phyloP scores from a whole-genome alignment of 2,329 filamentous ascomycete species.

The Lizonia empirigonia region DNA sequence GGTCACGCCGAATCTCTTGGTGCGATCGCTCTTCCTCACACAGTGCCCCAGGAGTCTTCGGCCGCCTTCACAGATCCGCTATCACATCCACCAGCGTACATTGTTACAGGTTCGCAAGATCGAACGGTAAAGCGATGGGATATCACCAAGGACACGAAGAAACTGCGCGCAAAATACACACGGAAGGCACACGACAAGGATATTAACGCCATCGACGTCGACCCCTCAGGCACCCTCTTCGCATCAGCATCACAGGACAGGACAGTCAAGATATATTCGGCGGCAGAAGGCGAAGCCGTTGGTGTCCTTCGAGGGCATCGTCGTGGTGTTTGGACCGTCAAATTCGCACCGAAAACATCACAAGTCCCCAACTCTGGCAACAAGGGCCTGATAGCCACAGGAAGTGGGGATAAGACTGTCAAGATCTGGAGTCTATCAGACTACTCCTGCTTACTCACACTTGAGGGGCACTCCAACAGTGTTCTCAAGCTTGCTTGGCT shows the following conservation, averaged over 20 bases:
- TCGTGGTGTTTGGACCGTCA: conserved; percentile 93
- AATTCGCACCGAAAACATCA: conserved; percentile 80
- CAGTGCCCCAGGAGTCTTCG: conserved; percentile 69
- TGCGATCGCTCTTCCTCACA: conserved; percentile 81
- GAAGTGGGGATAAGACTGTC: conserved; percentile 93
- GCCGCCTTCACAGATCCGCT: conserved; percentile 75
- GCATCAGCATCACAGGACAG: conserved; percentile 96
- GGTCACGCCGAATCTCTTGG: conserved; percentile 94
- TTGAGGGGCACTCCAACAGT: conserved; percentile 95
- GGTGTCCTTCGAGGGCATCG: conserved; percentile 92
- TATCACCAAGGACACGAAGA: conserved; percentile 59
- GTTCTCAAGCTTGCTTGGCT: conserved; percentile 95
- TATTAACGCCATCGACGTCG: conserved; percentile 91
- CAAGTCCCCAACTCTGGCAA: conserved; percentile 64
- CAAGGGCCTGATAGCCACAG: conserved; percentile 84
- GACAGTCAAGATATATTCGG: conserved; percentile 95
- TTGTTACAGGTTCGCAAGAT: conserved; percentile 93
- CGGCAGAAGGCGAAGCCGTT: conserved; percentile 85
- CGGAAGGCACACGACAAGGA: conserved; percentile 98
- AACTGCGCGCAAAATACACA: conserved; percentile 75
- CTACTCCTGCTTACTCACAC: conserved; percentile 90
- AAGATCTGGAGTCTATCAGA: conserved; percentile 93
- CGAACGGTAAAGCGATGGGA: conserved; percentile 96
- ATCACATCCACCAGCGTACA: conserved; percentile 78
- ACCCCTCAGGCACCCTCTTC: conserved; percentile 76